Evolutionary conservation across 345 rosid species (phyloP), one percentile per base, ranked within the genome.

Genomic region (Eucalyptus globulus): DNA sequence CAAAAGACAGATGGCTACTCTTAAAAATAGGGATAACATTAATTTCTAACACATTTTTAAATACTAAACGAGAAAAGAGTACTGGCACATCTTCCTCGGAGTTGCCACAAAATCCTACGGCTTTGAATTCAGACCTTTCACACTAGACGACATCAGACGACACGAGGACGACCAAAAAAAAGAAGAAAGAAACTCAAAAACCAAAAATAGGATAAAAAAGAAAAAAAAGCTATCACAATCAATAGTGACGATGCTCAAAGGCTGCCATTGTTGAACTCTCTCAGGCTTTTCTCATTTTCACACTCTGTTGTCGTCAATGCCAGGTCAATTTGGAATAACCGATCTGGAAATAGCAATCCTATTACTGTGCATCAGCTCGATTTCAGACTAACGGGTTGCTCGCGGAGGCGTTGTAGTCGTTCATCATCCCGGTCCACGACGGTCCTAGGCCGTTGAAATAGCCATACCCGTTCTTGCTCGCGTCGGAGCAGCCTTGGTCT

Each of bases 401-500:
- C 5, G 95, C 47, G 56, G 96, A 92, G 17, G 95, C 67, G 87
- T 93, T 94, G 49, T 93, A 94, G 45, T 91, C 93, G 51, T 92
- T 94, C 87, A 94, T 94, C 95, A 94, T 93, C 60, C 94, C 95
- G 45, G 87, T 49, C 89, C 90, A 89, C 94, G 96, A 94, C 37
- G 97, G 87, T 91, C 96, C 97, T 86, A 92, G 14, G 80, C 92
- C 92, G 89, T 92, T 93, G 13, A 91, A 56, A 89, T 93, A 91
- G 43, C 95, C 95, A 87, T 81, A 92, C 45, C 91, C 94, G 62
- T 88, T 88, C 91, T 94, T 95, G 86, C 94, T 94, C 80, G 88
- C 92, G 80, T 93, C 94, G 11, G 97, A 90, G 90, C 95, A 94
- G 56, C 94, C 93, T 88, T 95, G 97, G 88, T 94, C 95, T 89